Conservation (phyloP, 805 yeast genomes). For the Candida nemodendra region DNA sequence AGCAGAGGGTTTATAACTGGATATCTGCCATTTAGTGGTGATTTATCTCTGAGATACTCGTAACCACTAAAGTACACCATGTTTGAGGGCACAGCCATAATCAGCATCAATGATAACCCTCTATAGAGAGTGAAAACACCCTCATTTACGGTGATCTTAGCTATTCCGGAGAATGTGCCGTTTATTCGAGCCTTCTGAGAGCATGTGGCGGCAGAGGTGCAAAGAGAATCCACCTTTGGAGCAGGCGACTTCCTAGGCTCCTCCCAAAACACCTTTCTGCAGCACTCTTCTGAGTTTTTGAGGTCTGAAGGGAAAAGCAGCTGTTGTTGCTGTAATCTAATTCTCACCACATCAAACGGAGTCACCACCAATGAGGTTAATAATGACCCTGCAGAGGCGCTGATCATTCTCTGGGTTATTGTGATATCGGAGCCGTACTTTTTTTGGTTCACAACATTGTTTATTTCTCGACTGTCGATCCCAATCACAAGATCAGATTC, state of each 20-base stretch:
- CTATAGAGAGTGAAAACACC: constrained; percentile 83
- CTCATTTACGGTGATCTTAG: constrained; percentile 64
- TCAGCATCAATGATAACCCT: constrained; percentile 75
- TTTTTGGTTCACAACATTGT: not conserved
- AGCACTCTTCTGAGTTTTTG: constrained; percentile 31
- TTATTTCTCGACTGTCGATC: not conserved
- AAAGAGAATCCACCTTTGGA: constrained; percentile 30
- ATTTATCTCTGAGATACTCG: constrained; percentile 77
- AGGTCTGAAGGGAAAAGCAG: constrained; percentile 43
- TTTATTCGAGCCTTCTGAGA: constrained; percentile 42
- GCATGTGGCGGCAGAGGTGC: constrained; percentile 41
- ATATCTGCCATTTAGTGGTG: constrained; percentile 45
- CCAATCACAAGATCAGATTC: constrained; percentile 15
- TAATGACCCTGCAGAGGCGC: constrained; percentile 76
- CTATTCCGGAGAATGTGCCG: constrained; percentile 76
- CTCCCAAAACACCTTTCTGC: constrained; percentile 38
- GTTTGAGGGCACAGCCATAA: constrained; percentile 92
- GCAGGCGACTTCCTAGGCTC: constrained; percentile 6
- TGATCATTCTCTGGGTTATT: constrained; percentile 63
- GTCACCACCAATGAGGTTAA: constrained; percentile 72
- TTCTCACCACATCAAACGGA: constrained; percentile 78
- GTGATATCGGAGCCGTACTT: constrained; percentile 37
- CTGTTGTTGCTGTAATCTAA: constrained; percentile 76
- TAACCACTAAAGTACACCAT: constrained; percentile 94
- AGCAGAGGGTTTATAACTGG: constrained; percentile 64